Evolutionary conservation across 2,329 filamentous ascomycete species (phyloP), one percentile per base, ranked within the genome.

Genomic region (Aspergillus phoenicis): DNA sequence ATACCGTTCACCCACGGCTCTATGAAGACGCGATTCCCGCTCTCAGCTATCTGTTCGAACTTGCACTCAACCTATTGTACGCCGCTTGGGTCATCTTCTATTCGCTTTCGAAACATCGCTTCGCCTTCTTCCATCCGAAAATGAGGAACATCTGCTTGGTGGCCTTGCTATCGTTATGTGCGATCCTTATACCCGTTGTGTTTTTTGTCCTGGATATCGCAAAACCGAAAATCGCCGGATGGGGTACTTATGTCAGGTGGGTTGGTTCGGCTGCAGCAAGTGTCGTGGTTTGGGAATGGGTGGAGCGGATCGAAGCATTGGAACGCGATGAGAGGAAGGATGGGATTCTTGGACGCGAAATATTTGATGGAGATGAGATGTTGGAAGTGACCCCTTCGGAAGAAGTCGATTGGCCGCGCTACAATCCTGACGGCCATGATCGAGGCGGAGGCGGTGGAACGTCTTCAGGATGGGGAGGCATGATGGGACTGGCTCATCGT

Each of bases 231-330:
- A 89, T 97, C 63, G 91, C 91, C 41, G 91, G 90, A 8, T 97
- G 93, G 93, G 93, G 93, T 72, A 93, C 96, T 71, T 97, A 97
- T 72, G 93, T 97, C 49, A 84, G 93, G 70, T 97, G 93, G 93
- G 93, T 97, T n/a, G 93, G 93, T 52, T 93, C 93, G 1, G 93
- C 93, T 0, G 93, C 93, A 1, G 93, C 93, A 28, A 96, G 92
- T 77, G 93, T 97, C n/a, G 91, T 97, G 22, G 93, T 97, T 2
- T 97, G 93, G 93, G 93, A 97, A 76, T 97, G 93, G 93, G 93
- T 97, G 3, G 93, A 97, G 76, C 86, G 93, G 26, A 97, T 97
- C 52, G 93, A 97, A 75, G 91, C 93, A 0, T 77, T 97, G 63
- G 93, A 97, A 79, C 87, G 93, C 67, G 93, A 97, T 75, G 93